phyloP scores from a whole-genome alignment of 768 basidiomycete species.

The Pleurotus cornucopiae region DNA sequence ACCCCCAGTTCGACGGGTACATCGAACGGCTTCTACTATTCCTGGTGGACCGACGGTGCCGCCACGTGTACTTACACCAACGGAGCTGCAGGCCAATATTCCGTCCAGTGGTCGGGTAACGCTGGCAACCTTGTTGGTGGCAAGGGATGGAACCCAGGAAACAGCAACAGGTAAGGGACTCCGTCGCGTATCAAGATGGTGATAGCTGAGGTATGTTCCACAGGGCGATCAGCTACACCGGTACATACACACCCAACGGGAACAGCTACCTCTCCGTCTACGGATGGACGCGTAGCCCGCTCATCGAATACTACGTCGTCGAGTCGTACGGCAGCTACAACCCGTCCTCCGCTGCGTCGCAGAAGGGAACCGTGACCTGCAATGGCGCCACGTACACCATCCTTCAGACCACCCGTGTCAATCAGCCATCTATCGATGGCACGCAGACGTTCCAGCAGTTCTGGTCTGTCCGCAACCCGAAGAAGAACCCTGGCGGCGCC shows the following conservation, averaged over 20 bases:
- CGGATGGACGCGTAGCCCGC: conserved; percentile 42
- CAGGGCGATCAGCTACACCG: conserved; percentile 34
- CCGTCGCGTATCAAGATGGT: neutral
- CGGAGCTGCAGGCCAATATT: conserved; percentile 23
- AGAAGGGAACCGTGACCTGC: conserved; percentile 33
- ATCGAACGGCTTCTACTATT: conserved; percentile 32
- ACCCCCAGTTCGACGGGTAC: conserved; percentile 25
- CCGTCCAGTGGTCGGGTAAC: conserved; percentile 25
- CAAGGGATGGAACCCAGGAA: conserved; percentile 14
- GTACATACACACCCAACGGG: conserved; percentile 30
- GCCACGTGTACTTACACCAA: conserved; percentile 28
- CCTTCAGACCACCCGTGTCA: conserved; percentile 29
- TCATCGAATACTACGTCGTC: conserved; percentile 45
- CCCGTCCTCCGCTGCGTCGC: conserved; percentile 26
- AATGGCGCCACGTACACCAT: conserved; percentile 42
- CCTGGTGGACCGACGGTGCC: conserved; percentile 29
- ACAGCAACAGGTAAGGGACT: neutral
- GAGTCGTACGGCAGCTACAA: conserved; percentile 38
- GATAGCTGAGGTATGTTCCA: neutral
- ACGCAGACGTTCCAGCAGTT: conserved; percentile 42
- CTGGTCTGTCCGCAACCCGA: conserved; percentile 38
- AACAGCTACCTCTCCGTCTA: conserved; percentile 42
- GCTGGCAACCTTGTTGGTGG: conserved; percentile 34
- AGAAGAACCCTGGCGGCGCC: conserved; percentile 16
- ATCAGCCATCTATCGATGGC: conserved; percentile 38